These are phyloP conservation scores for Pseudocercospora pini-densiflorae DNA, from an alignment of 2,329 filamentous ascomycete species.

Conservation along the genomic window DNA sequence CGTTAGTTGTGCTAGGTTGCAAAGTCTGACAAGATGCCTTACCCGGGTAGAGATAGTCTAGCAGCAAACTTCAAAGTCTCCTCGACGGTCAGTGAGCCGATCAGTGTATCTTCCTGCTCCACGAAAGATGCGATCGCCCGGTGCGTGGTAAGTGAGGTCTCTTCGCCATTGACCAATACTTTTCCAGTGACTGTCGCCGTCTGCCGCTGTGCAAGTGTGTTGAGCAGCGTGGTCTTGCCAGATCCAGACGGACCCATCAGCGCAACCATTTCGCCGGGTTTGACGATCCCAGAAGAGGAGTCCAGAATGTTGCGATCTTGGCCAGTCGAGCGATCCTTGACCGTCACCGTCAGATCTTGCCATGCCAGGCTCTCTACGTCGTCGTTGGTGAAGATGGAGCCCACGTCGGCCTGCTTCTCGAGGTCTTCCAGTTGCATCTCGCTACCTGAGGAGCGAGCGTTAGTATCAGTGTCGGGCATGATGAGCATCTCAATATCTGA, in stretches of 20 bases:
- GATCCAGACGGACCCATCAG: slow-evolving; percentile 73
- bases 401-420: slow-evolving; percentile 22
- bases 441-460: slow-evolving; percentile 11
- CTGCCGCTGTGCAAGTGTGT: slow-evolving; percentile 69
- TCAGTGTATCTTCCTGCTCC: slow-evolving; percentile 82
- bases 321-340: slow-evolving; percentile 69
- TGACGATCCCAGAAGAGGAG: slow-evolving; percentile 25
- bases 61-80: slow-evolving; percentile 80
- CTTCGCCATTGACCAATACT: slow-evolving; percentile 64
- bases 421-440: slow-evolving; percentile 23
- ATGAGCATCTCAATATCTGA: slow-evolving; percentile 31
- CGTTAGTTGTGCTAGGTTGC: slow-evolving; percentile 8
- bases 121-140: slow-evolving; percentile 72
- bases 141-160: slow-evolving; percentile 27
- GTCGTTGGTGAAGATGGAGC: slow-evolving; percentile 57
- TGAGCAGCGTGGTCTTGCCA: slow-evolving; percentile 83
- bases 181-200: slow-evolving; percentile 54
- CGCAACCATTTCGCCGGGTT: slow-evolving; percentile 70
- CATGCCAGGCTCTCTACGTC: slow-evolving; percentile 66
- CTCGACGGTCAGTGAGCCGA: slow-evolving; percentile 75
- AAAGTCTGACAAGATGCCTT: slow-evolving; percentile 50
- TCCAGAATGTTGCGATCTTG: slow-evolving; percentile 49
- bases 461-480: slow-evolving; percentile 22
- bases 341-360: slow-evolving; percentile 66
- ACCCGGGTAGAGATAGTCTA: slow-evolving; percentile 57